Base-by-base conservation (phyloP, 2,329 filamentous ascomycete genomes). In the Cladosporium sp. region DNA sequence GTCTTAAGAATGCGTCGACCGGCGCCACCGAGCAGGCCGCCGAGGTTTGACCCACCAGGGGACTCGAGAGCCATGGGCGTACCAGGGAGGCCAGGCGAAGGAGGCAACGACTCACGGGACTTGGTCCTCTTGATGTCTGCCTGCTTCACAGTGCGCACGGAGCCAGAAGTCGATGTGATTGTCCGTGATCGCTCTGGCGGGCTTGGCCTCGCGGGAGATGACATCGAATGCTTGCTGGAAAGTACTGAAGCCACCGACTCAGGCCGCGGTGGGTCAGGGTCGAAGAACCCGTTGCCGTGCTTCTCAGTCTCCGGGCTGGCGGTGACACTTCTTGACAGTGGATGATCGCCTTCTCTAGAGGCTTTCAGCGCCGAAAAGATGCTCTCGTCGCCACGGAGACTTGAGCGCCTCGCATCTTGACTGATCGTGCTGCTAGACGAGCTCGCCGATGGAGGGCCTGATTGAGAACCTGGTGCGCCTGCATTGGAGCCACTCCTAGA, bases 271-370 rank as follows among this genome's bases (percentile, higher is more conserved):
- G 28, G 11, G 7, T 35, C 43, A 33, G 53, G 52, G n/a, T 62
- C 59, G 22, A 60, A 60, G 54, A 58, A 60, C 18, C 46, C 43
- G 7, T 43, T 56, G 43, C 18, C 59, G 14, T 51, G 44, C 9
- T 52, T 57, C 3, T 60, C 58, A 7, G 44, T 48, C 44, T 84
- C 81, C 1, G 86, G 87, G 63, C 83, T 87, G 14, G 81, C 86
- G 34, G 81, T 83, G 45, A 87, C 79, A 65, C 86, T 91, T 60
- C 88, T 85, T 14, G 87, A 82, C 40, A 92, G 71, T 16, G 87
- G 87, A 66, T 92, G 87, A 49, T 89, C 85, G 45, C 72, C 70
- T 49, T 78, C 76, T 60, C 74, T 69, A 41, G 74, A 75, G 43
- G 72, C 67, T 55, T 75, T 76, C 38, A 80, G 65, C 5, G 75